Evolutionary conservation across 495 filamentous ascomycete species (phyloP).

Genomic region (Acidomyces sp.): DNA sequence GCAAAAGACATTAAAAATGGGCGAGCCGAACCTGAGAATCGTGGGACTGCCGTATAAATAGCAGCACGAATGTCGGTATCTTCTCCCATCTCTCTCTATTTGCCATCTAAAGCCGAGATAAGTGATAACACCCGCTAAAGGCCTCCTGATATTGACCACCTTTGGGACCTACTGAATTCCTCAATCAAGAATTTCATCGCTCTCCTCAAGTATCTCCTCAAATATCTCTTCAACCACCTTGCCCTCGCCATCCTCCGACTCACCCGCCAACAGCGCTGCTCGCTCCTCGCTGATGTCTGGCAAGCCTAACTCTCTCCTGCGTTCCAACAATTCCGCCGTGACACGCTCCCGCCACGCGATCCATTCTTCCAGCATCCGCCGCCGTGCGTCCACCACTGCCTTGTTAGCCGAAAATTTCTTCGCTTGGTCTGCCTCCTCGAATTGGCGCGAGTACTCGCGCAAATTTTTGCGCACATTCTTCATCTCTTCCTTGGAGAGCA

Average conservation of each 20-base stretch:
- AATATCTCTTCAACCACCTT: constrained; percentile 73
- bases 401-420: constrained; percentile 85
- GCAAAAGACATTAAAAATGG: too few relatives aligned
- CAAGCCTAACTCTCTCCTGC: constrained; percentile 54
- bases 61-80: too few relatives aligned
- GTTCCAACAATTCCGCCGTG: constrained; percentile 58
- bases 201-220: constrained; percentile 52
- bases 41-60: too few relatives aligned
- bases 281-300: constrained; percentile 45
- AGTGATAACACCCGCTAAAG: too few relatives aligned
- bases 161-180: too few relatives aligned
- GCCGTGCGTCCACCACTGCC: constrained; percentile 77
- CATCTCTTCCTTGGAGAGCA: constrained; percentile 88
- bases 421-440: constrained; percentile 88
- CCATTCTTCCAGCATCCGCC: constrained; percentile 81
- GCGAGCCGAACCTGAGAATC: too few relatives aligned
- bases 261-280: constrained; percentile 35
- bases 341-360: constrained; percentile 64
- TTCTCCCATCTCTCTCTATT: too few relatives aligned
- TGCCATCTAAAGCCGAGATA: too few relatives aligned
- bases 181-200: constrained; percentile 66
- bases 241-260: constrained; percentile 68
- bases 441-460: constrained; percentile 83
- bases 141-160: too few relatives aligned
- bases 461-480: constrained; percentile 97